Percentiles rank a stretch among this genome's conserved stretches.
Evolutionary conservation across 2,329 filamentous ascomycete genomes (phyloP).

Genomic region (Phialemoniopsis sp.): DNA sequence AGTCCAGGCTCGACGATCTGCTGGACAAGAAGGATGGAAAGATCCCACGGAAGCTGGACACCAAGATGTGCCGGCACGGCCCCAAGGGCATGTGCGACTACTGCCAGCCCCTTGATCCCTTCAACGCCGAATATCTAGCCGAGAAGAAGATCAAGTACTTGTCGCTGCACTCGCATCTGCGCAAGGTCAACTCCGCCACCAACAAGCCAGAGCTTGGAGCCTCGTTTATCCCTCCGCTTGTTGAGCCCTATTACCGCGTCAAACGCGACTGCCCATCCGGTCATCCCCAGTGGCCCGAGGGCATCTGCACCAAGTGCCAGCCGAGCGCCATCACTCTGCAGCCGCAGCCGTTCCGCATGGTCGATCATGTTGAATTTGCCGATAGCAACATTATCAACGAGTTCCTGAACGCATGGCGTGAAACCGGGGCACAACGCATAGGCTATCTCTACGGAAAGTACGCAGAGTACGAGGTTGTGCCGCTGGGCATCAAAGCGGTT

Average conservation of each 20-base stretch:
- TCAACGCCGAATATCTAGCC: slow-evolving; percentile 78
- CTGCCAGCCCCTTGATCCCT: slow-evolving; percentile 95
- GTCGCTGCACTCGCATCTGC: slow-evolving; percentile 90
- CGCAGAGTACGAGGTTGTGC: slow-evolving; percentile 86
- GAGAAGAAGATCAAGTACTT: slow-evolving; percentile 99
- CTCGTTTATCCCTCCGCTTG: slow-evolving; percentile 93
- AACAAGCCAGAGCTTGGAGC: slow-evolving; percentile 92
- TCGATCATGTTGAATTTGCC: slow-evolving; percentile 96
- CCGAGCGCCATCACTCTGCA: slow-evolving; percentile 95
- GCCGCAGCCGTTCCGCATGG: slow-evolving; percentile 91
- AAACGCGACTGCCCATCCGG: slow-evolving; percentile 86
- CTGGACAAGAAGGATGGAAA: slow-evolving; percentile 89
- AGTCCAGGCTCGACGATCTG: slow-evolving; percentile 81
- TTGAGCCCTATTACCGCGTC: slow-evolving; percentile 89
- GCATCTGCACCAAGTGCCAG: slow-evolving; percentile 97
- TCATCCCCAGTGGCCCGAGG: slow-evolving; percentile 89
- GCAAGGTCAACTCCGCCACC: slow-evolving; percentile 92
- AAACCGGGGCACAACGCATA: slow-evolving; percentile 76
- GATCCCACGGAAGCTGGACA: slow-evolving; percentile 69
- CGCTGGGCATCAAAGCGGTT: slow-evolving; percentile 88
- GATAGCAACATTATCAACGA: slow-evolving; percentile 78
- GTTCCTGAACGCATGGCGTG: slow-evolving; percentile 90
- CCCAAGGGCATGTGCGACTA: slow-evolving; percentile 99
- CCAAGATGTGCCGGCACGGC: slow-evolving; percentile 90
- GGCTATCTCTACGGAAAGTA: slow-evolving; percentile 92